These are phyloP conservation scores for Terfezia claveryi DNA, from an alignment of 495 filamentous ascomycete genomes.

Conservation along the genomic window DNA sequence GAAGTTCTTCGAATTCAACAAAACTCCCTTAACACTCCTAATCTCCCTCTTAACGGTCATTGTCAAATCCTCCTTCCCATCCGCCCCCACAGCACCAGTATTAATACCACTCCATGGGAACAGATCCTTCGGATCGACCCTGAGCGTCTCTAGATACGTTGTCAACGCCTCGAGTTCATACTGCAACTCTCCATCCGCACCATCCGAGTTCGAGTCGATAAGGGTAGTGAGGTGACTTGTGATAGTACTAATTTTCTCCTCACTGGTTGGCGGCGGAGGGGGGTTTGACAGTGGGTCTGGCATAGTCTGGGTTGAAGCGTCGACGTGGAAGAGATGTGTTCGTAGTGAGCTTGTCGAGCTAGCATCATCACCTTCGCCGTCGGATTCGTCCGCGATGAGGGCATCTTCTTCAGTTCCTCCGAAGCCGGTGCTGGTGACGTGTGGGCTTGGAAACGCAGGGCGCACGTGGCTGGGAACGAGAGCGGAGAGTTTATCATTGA, in stretches of 20 bases:
- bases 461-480: no score
- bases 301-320: constrained; percentile 70
- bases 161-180: constrained; percentile 18
- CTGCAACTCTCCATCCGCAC: constrained; percentile 18
- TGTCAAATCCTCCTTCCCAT: constrained; percentile 35
- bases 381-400: constrained; percentile 18
- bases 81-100: constrained; percentile 16
- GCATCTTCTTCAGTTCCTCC: not conserved
- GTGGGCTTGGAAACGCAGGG: no score
- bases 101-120: constrained; percentile 6
- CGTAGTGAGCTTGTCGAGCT: constrained; percentile 36
- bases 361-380: constrained; percentile 25
- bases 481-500: constrained; percentile 2
- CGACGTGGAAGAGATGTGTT: constrained; percentile 76
- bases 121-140: not conserved
- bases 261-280: constrained; percentile 13
- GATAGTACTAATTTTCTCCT: constrained; percentile 16
- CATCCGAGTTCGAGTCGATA: constrained; percentile 15
- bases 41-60: constrained; percentile 63
- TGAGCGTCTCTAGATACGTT: constrained; percentile 5
- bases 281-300: constrained; percentile 19
- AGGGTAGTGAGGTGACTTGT: constrained; percentile 18
- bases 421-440: not conserved
- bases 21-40: constrained; percentile 60
- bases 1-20: constrained; percentile 41